Evolutionary conservation across 768 basidiomycete species (phyloP).

Genomic region (Porpolomopsis calyptriformis): DNA sequence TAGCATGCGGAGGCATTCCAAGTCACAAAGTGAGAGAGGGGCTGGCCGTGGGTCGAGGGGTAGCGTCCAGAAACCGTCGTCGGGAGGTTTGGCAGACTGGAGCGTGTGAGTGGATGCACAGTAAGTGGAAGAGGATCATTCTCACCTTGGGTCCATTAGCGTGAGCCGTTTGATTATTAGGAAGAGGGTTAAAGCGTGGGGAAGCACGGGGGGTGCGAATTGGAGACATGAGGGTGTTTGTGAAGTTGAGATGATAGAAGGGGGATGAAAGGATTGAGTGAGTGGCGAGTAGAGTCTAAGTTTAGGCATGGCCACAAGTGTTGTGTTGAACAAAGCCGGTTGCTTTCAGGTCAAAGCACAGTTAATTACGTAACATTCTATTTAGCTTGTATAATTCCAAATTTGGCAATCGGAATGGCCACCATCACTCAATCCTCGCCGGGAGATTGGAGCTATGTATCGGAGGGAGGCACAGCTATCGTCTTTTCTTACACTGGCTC

Average conservation of each 20-base stretch:
- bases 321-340: too few relatives aligned
- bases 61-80: constrained; percentile 3
- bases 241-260: neutral
- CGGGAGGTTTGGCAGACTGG: neutral
- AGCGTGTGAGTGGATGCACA: neutral
- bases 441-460: constrained; percentile 70
- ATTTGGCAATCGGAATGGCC: too few relatives aligned
- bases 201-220: neutral
- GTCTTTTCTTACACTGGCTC: constrained; percentile 76
- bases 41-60: constrained; percentile 29
- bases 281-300: neutral
- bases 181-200: neutral
- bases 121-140: neutral
- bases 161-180: neutral
- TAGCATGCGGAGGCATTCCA: constrained; percentile 33
- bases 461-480: constrained; percentile 88
- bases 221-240: neutral
- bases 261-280: neutral
- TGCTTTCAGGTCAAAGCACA: too few relatives aligned
- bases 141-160: neutral
- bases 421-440: constrained; percentile 28
- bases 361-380: neutral
- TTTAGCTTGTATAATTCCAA: neutral
- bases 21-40: constrained; percentile 25
- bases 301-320: too few relatives aligned